Evolutionary conservation across 139 green algal genomes (phyloP), one percentile per base, ranked within the genome.

Genomic region (Microglena sp.): DNA sequence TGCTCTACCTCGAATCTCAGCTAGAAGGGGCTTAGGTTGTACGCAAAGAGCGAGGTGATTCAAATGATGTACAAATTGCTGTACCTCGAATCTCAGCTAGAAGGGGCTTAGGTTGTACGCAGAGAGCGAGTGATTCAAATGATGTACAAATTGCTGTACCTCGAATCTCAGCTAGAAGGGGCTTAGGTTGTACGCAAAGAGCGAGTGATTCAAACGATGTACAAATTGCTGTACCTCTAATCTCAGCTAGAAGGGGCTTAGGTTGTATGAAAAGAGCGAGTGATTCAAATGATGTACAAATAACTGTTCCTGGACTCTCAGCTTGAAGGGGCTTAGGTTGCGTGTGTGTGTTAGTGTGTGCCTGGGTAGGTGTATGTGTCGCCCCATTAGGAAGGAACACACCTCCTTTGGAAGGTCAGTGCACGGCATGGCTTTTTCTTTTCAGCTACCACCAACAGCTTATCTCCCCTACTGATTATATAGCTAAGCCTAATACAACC

Each of bases 201-300:
- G 36, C 29, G 74, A 81, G 74, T 81, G 15, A 74, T 81, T 55
- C 69, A 77, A 58, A 77, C 77, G 69, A 72, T 81, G 69, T 81
- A 81, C 70, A 77, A 77, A 43, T 56, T 81, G 35, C 56, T 81
- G 36, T 81, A 81, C 66, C 56, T 78, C 4, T 66, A 78, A 60
- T 69, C 56, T 1, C 72, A 78, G 72, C 66, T 78, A 31, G 72
- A 74, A 54, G 69, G 43, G 57, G n/a, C n/a, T n/a, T n/a, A n/a
- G n/a, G n/a, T n/a, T n/a, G 1, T 77, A 75, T 53, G 69, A 81
- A 69, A 81, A 81, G 69, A 55, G 36, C 29, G 74, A 81, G 74
- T 81, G 15, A 74, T 81, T 55, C 69, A 77, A 58, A 77, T 81
- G 69, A 72, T 81, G 69, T 81, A 81, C 70, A 77, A 77, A 43